Conservation (phyloP, 305 asterid species). For the Fraxinus latifolia region DNA sequence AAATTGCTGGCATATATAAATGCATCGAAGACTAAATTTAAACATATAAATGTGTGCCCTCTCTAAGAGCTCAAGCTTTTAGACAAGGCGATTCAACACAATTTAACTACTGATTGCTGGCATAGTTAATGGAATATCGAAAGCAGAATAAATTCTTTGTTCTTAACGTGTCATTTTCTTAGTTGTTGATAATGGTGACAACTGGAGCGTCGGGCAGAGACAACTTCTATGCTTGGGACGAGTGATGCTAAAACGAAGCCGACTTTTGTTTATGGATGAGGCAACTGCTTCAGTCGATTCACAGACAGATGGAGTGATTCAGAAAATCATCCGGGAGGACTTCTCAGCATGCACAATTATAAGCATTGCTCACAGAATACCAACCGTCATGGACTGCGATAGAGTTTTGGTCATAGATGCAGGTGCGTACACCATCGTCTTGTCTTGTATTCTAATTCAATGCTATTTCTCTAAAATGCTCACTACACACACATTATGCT, state of each 20-base stretch:
- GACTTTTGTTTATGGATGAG: conserved; percentile 88
- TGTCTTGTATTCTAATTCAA: neutral
- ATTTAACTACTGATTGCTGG: neutral
- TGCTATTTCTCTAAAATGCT: neutral
- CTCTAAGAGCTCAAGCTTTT: neutral
- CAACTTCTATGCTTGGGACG: conserved; percentile 92
- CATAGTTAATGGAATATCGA: neutral
- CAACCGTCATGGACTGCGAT: conserved; percentile 96
- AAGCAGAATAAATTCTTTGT: neutral
- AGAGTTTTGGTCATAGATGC: conserved; percentile 86
- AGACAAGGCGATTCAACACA: neutral
- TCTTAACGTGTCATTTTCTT: neutral
- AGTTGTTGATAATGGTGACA: conserved; percentile 88
- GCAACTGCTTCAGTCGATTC: conserved; percentile 98
- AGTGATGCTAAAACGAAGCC: conserved; percentile 84
- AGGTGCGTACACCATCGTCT: conserved; percentile 36
- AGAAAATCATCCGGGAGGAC: conserved; percentile 88
- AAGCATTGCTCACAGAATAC: conserved; percentile 97
- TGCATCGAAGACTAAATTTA: neutral
- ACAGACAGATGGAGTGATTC: conserved; percentile 84
- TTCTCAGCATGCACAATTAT: conserved; percentile 78
- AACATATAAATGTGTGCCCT: neutral
- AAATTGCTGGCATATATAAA: neutral
- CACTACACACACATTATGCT: neutral
- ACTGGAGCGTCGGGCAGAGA: conserved; percentile 99